A percentile compares a stretch with the other conserved stretches of the same genome.
Evolutionary conservation across 352 stramenopile species (phyloP).

Genomic region (Globisporangium parvum): DNA sequence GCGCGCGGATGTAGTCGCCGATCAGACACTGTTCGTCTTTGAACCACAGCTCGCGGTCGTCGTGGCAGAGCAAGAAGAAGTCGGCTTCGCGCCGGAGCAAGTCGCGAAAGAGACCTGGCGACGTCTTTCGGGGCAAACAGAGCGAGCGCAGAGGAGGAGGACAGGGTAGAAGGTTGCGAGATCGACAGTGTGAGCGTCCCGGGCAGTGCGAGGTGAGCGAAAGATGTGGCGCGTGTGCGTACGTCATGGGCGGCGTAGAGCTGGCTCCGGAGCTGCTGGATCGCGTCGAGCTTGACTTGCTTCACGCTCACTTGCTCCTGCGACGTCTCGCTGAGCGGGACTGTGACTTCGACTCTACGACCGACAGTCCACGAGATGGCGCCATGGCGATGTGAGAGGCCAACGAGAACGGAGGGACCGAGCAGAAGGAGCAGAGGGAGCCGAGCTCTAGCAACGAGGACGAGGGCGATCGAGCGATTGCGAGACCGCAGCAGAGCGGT

Average conservation of each 20-base stretch:
- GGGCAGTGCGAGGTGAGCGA: not conserved
- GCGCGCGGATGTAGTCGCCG: conserved; percentile 31
- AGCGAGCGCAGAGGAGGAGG: too few species aligned
- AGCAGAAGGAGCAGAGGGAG: not conserved
- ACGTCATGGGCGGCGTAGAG: conserved; percentile 15
- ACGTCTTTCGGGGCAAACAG: conserved; percentile 2
- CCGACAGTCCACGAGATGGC: not conserved
- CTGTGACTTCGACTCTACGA: conserved; percentile 25
- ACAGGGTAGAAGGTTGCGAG: not conserved
- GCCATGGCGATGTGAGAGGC: not conserved
- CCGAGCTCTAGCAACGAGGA: not conserved
- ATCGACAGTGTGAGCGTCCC: too few species aligned
- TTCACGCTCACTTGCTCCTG: conserved; percentile 28
- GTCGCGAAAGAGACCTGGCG: conserved; percentile 17
- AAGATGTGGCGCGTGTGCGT: not conserved
- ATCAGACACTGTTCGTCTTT: conserved; percentile 46
- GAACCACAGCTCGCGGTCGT: conserved; percentile 37
- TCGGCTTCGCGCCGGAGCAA: conserved; percentile 32
- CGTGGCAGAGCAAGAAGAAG: conserved; percentile 38
- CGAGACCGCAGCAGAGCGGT: too few species aligned
- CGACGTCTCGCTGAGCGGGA: conserved; percentile 32
- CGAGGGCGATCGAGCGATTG: not conserved
- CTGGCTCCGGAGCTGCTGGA: conserved; percentile 43
- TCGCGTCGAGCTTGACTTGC: conserved; percentile 55
- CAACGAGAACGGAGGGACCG: not conserved